Base-by-base conservation (phyloP, 306 rosid genomes). In the Prunus salicina region DNA sequence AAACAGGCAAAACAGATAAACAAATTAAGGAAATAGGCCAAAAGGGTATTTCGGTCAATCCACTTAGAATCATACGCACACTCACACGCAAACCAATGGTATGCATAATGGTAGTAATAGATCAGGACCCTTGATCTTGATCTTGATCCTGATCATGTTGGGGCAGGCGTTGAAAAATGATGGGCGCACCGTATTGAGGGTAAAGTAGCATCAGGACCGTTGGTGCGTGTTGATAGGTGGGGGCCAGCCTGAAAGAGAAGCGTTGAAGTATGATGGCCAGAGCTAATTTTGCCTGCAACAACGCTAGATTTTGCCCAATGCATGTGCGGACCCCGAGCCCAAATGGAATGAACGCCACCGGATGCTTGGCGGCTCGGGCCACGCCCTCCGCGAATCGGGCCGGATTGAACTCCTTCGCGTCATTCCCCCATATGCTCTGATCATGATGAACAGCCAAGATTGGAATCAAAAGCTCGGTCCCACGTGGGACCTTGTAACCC, bases 371-470 rank as follows among this genome's bases (percentile, higher is more conserved):
- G 0, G 99, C 97, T 6, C 89, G 84, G 8, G 93, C 89, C 78
- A 87, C 93, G 0, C 98, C 99, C 8, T 87, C 88, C 0, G 88
- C 56, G 80, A 96, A 96, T 32, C 99, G 96, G 64, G 83, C 88
- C 55, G 99, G 99, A 79, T 96, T 91, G 83, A 96, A 96, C 65
- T 92, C 98, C 18, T 88, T 89, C 0, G 63, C 98, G 11, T 96
- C 98, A 0, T 83, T 91, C 1, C 99, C 99, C 99, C 99, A 96
- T 38, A 88, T 25, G 0, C 81, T 71, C 15, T 52, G 90, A 78
- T 96, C 99, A 7, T 96, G 99, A 85, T 96, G 99, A 43, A 96
- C 89, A 78, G 98, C 99, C 10, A 96, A 27, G 89, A 96, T 96
- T 43, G 98, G 98, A 58, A 96, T 80, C 28, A 96, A 22, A 0